Base-by-base conservation (phyloP, 257 asterid genomes). In the Fraxinus excelsior region DNA sequence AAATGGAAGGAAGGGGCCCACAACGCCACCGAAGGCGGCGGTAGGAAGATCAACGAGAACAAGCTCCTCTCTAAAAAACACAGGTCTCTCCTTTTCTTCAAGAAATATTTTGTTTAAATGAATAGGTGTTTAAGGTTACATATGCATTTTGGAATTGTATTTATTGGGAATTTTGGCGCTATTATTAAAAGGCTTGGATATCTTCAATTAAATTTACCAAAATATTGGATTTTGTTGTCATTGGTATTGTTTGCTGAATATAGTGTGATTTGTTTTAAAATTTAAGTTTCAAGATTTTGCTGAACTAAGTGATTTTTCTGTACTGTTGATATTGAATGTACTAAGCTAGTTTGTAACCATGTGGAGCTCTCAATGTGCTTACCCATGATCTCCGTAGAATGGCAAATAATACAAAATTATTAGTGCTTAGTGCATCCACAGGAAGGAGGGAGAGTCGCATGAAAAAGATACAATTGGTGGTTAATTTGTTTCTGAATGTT, bases 11-110 rank as follows among this genome's bases (percentile, higher is more conserved):
- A 88, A 26, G 98, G 99, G 10, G 97, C 99, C 26, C 82, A 76
- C 76, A 96, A 96, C 73, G 90, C 88, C 78, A 91, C 97, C 73
- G 98, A 96, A 86, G 95, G 91, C 5, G 97, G 98, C 62, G 99
- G 98, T 82, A 97, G 99, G 53, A 96, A 96, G 84, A 87, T 96
- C 87, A 96, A 96, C 88, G 98, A 96, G 92, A 96, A 96, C 90
- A 96, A 96, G 81, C 95, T 96, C 81, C 96, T 96, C 81, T 92
- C 98, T 70, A 96, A 96, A 90, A 96, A 90, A 79, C 66, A 86
- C 62, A 92, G 99, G 99, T 93, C 42, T 25, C 70, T 18, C 10
- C 31, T 69, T 23, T 26, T 12, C 32, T n/a, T 9, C 6, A 46
- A 14, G 56, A 44, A 44, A 44, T 13, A 13, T 44, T 44, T 44